Evolutionary conservation across 345 rosid genomes (phyloP), one percentile per base, ranked within the genome.

Genomic region (Salix udensis): DNA sequence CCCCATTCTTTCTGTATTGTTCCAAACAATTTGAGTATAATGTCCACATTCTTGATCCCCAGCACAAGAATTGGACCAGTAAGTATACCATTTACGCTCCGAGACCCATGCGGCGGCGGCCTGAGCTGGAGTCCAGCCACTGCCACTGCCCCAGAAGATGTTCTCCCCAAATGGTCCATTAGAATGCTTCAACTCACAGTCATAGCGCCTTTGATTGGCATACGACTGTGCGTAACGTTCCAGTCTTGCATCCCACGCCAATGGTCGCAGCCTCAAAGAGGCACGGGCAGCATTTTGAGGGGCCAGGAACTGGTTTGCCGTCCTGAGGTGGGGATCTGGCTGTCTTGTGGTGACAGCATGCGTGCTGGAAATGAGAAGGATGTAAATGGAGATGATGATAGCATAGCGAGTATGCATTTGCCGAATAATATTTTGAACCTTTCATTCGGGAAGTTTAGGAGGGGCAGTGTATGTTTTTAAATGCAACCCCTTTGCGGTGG

Each of bases 111-210:
- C 86, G 18, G 70, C 65, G 26, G 81, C 97, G 0, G 97, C 98
- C 85, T 91, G 88, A 0, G 81, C 85, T 36, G 97, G 91, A 66
- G 77, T 82, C 97, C 95, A 92, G 40, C 82, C 91, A 0, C 52
- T 11, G 46, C 98, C 98, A 39, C 98, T 92, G 16, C 98, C 98
- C 98, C 98, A 94, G 55, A 94, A 94, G 36, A 94, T 85, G 79
- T 94, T 94, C 89, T 94, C 98, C 7, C 98, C 98, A 28, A 85
- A 92, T 2, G 92, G 89, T 1, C 98, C 97, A 3, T 91, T 88
- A 0, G 98, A 94, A 72, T 94, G 98, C 78, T 53, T 78, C 74
- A 94, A 31, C 0, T 83, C 85, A 52, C 98, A 94, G 83, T 94
- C 98, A 9, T 14, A 67, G 64, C 88, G 82, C 80, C 98, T 85